Conservation (phyloP, 2,329 filamentous ascomycete species). For the Penicillium sp. region DNA sequence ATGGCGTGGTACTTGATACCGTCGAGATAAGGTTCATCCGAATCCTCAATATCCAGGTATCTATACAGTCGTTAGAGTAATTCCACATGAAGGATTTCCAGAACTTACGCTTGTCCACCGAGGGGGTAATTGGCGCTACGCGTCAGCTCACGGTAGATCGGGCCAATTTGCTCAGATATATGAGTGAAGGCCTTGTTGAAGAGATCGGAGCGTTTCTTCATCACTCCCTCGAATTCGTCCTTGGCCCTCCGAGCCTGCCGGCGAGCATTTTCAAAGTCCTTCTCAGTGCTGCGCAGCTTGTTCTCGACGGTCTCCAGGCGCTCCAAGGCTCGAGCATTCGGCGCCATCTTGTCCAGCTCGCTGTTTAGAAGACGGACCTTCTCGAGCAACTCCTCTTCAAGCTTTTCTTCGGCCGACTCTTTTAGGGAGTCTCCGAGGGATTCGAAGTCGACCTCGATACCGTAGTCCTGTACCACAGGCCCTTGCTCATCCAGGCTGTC, state of each 20-base stretch:
- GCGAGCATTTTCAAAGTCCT: slow-evolving; percentile 83
- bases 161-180: slow-evolving; percentile 88
- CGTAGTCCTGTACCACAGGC: slow-evolving; percentile 76
- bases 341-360: slow-evolving; percentile 89
- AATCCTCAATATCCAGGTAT: slow-evolving; percentile 92
- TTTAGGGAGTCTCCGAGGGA: slow-evolving; percentile 76
- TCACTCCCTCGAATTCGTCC: slow-evolving; percentile 77
- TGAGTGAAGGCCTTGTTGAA: slow-evolving; percentile 95
- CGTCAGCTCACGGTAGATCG: slow-evolving; percentile 93
- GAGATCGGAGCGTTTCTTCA: slow-evolving; percentile 75
- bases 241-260: slow-evolving; percentile 68
- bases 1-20: slow-evolving; percentile 99
- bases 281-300: slow-evolving; percentile 75
- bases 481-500: slow-evolving; percentile 47
- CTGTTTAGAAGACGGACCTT: slow-evolving; percentile 68
- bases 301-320: slow-evolving; percentile 80
- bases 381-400: slow-evolving; percentile 72
- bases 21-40: slow-evolving; percentile 90
- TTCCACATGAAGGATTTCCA: neutral
- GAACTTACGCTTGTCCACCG: slow-evolving; percentile 64
- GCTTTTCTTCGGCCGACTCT: slow-evolving; percentile 63
- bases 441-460: slow-evolving; percentile 83
- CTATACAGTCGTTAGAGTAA: slow-evolving; percentile 25
- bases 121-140: slow-evolving; percentile 85
- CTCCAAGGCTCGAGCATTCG: slow-evolving; percentile 93